Evolutionary conservation across 345 rosid species (phyloP).

Genomic region (Citrus sp.): DNA sequence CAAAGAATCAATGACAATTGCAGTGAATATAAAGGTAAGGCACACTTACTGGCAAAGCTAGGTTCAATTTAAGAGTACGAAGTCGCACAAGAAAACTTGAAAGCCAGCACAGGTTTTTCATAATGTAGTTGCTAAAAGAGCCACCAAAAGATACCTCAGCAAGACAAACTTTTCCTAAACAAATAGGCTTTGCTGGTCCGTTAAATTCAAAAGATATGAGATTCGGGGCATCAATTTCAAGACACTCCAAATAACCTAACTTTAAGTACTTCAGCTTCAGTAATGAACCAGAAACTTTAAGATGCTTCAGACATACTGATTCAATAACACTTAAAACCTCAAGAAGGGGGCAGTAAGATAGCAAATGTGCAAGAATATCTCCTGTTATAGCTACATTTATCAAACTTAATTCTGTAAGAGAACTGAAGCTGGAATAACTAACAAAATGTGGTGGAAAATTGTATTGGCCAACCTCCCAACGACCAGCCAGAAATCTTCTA

Average conservation of each 20-base stretch:
- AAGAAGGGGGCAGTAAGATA: background rate
- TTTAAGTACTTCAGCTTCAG: background rate
- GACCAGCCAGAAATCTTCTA: rapidly evolving
- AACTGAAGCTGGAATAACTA: background rate
- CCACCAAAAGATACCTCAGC: too few relatives aligned
- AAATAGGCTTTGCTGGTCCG: too few relatives aligned
- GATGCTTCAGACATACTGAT: background rate
- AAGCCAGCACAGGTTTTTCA: too few relatives aligned
- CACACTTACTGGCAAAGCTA: too few relatives aligned
- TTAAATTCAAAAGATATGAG: too few relatives aligned
- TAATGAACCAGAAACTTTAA: background rate
- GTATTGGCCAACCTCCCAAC: background rate
- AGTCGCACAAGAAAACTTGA: too few relatives aligned
- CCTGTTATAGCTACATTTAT: background rate
- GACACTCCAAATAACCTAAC: background rate
- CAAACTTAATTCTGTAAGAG: background rate
- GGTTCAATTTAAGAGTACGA: too few relatives aligned
- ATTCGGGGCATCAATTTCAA: too few relatives aligned
- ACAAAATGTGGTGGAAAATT: background rate
- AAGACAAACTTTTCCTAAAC: too few relatives aligned
- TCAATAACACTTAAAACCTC: background rate
- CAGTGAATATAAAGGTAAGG: too few relatives aligned
- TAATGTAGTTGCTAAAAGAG: too few relatives aligned
- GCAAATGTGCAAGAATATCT: background rate
- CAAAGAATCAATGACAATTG: too few relatives aligned